phyloP scores from a whole-genome alignment of 371 early-diverging fungal genomes.

The Rhizopus stolonifer region DNA sequence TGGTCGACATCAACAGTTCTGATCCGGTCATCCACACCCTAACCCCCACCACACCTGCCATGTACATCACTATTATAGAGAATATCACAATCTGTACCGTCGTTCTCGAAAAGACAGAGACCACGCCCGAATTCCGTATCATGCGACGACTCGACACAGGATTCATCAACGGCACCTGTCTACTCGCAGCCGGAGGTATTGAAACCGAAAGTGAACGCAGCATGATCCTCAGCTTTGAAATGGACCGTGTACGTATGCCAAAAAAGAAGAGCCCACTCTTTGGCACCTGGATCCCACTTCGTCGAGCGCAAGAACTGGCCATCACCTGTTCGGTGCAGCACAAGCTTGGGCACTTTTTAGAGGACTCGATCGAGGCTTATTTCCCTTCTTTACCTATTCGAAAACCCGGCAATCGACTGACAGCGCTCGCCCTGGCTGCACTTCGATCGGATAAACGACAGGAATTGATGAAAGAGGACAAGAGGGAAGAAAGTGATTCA shows the following conservation, averaged over 20 bases:
- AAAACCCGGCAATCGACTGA: too few relatives aligned
- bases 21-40: conserved; percentile 25
- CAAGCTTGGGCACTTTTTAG: conserved; percentile 74
- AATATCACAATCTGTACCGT: conserved; percentile 72
- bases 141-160: conserved; percentile 78
- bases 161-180: conserved; percentile 81
- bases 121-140: conserved; percentile 54
- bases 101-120: conserved; percentile 54
- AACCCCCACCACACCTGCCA: conserved; percentile 42
- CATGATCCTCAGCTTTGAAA: conserved; percentile 85
- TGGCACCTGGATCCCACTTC: conserved; percentile 91
- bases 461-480: not conserved
- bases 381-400: conserved; percentile 71
- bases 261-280: conserved; percentile 69
- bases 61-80: conserved; percentile 75
- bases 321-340: conserved; percentile 81
- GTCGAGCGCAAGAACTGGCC: conserved; percentile 82
- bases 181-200: conserved; percentile 87
- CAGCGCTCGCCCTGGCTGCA: too few relatives aligned
- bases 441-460: conserved; percentile 8
- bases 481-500: not conserved
- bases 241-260: conserved; percentile 76
- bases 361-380: conserved; percentile 68
- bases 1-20: conserved; percentile 3
- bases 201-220: conserved; percentile 83